Evolutionary conservation across 805 yeast genomes (phyloP).

Genomic region (Metschnikowia aberdeeniae): DNA sequence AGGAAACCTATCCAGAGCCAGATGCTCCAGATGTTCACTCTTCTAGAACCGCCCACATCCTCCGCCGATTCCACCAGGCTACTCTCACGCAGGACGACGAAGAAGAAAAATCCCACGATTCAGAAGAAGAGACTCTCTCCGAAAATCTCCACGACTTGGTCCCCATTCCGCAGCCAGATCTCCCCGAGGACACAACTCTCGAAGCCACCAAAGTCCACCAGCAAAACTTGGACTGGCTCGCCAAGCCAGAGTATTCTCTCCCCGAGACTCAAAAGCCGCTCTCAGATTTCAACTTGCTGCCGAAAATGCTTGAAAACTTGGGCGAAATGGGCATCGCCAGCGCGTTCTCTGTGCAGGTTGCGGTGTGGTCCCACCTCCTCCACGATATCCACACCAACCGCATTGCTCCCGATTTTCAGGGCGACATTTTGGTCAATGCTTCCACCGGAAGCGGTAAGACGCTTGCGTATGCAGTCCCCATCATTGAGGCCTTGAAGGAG

Average conservation of each 20-base stretch:
- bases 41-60: slow-evolving; percentile 47
- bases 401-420: slow-evolving; percentile 50
- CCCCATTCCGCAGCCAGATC: slow-evolving; percentile 82
- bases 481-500: slow-evolving; percentile 60
- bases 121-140: slow-evolving; percentile 14
- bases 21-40: slow-evolving; percentile 15
- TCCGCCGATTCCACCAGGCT: slow-evolving; percentile 46
- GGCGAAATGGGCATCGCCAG: slow-evolving; percentile 38
- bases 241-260: slow-evolving; percentile 55
- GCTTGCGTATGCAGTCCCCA: slow-evolving; percentile 79
- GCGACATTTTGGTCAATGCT: slow-evolving; percentile 86
- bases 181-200: slow-evolving; percentile 50
- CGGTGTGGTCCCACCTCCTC: slow-evolving; percentile 55
- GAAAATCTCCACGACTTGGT: slow-evolving; percentile 38
- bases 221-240: slow-evolving; percentile 59
- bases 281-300: slow-evolving; percentile 42
- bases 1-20: slow-evolving; percentile 1
- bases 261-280: slow-evolving; percentile 49
- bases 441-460: slow-evolving; percentile 97
- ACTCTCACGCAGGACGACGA: slow-evolving; percentile 16
- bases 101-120: slow-evolving; percentile 27
- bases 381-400: slow-evolving; percentile 38
- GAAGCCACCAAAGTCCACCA: slow-evolving; percentile 22
- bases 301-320: slow-evolving; percentile 45
- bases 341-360: slow-evolving; percentile 77